Percentiles rank a stretch among this genome's conserved stretches.
Conservation (phyloP, 805 yeast species). For the Diddensiella caesifluorescens region DNA sequence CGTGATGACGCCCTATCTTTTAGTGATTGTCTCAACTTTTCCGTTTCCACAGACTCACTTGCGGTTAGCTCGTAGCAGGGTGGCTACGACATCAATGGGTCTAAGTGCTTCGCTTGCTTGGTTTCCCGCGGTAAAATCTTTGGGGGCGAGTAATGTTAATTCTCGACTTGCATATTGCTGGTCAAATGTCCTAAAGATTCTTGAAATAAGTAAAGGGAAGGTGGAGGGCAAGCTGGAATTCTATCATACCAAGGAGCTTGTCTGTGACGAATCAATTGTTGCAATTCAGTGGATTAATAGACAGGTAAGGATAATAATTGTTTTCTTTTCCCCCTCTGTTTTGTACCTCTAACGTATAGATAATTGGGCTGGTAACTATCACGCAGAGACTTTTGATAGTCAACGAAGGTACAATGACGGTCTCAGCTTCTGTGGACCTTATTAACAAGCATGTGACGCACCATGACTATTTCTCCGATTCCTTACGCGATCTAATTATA, state of each 20-base stretch:
- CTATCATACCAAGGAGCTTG: constrained; percentile 39
- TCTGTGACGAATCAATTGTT: constrained; percentile 45
- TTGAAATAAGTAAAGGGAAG: constrained; percentile 40
- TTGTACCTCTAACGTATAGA: constrained; percentile 17
- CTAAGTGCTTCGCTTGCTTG: constrained; percentile 49
- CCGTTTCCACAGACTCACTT: constrained; percentile 51
- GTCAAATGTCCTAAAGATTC: constrained; percentile 53
- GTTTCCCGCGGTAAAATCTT: constrained; percentile 49
- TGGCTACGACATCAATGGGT: constrained; percentile 28
- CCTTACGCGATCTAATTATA: constrained; percentile 20
- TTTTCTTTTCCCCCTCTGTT: neutral
- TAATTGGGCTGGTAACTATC: constrained; percentile 39
- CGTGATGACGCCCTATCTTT: constrained; percentile 45
- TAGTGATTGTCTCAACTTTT: constrained; percentile 51
- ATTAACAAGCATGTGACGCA: constrained; percentile 38
- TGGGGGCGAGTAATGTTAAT: neutral
- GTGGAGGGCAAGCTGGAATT: constrained; percentile 33
- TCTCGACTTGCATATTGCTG: constrained; percentile 59
- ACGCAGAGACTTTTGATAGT: constrained; percentile 44
- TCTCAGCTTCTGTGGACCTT: constrained; percentile 36
- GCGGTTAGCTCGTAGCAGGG: constrained; percentile 46
- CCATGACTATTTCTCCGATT: constrained; percentile 29
- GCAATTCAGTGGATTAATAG: constrained; percentile 54
- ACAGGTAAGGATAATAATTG: constrained; percentile 18
- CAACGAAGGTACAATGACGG: constrained; percentile 37